A percentile compares a stretch with the other conserved stretches of the same genome.
phyloP scores from a whole-genome alignment of 2,329 filamentous ascomycete species.

The Aspergillus sp. region DNA sequence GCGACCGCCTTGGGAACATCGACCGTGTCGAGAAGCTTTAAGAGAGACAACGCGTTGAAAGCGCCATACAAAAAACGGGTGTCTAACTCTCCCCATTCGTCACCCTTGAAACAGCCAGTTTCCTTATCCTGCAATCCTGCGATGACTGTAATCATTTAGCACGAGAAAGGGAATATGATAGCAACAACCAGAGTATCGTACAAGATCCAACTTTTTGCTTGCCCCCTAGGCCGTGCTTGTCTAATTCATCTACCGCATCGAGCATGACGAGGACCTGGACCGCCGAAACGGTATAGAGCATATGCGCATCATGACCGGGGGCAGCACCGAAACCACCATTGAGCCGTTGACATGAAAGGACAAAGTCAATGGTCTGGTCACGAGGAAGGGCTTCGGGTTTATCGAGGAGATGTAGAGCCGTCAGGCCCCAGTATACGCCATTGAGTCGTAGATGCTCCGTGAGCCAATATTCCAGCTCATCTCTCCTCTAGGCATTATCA shows the following conservation, averaged over 20 bases:
- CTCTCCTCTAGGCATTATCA: conserved; percentile 56
- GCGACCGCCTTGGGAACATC: conserved; percentile 72
- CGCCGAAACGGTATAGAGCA: conserved; percentile 91
- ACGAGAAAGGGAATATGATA: conserved; percentile 3
- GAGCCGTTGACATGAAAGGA: conserved; percentile 87
- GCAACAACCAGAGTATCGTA: conserved; percentile 50
- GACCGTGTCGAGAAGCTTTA: conserved; percentile 63
- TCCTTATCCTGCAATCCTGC: conserved; percentile 69
- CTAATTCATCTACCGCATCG: conserved; percentile 76
- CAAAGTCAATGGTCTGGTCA: conserved; percentile 75
- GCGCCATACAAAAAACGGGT: conserved; percentile 90
- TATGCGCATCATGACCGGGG: conserved; percentile 88
- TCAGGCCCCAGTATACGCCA: conserved; percentile 94
- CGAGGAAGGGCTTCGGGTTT: conserved; percentile 74
- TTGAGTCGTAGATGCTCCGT: conserved; percentile 94
- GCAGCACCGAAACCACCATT: conserved; percentile 89
- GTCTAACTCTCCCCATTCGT: conserved; percentile 94
- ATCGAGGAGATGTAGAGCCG: conserved; percentile 74
- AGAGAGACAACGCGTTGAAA: conserved; percentile 78
- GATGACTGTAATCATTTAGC: conserved; percentile 51
- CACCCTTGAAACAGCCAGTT: conserved; percentile 82
- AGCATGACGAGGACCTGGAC: conserved; percentile 86
- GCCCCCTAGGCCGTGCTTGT: conserved; percentile 57
- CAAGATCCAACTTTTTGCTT: conserved; percentile 69
- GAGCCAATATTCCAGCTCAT: conserved; percentile 95